Evolutionary conservation across 352 stramenopile species (phyloP).

Genomic region (Phytophthora megakarya): DNA sequence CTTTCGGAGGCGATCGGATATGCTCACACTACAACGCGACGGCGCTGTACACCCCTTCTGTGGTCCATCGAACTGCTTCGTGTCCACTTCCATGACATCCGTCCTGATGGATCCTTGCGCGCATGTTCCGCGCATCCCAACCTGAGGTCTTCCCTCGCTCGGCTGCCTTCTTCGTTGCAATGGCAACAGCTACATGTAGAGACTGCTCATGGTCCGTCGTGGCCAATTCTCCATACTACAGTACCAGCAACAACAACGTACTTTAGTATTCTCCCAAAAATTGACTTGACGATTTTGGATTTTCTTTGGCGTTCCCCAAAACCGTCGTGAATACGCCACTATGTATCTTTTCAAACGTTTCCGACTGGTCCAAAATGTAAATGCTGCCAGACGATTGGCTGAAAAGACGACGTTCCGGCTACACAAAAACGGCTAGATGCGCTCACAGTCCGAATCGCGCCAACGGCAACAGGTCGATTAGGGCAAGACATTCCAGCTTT

Average conservation of each 20-base stretch:
- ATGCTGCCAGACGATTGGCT: neutral
- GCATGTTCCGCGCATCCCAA: conserved; percentile 37
- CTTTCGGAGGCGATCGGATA: conserved; percentile 28
- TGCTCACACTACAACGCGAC: conserved; percentile 28
- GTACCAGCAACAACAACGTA: neutral
- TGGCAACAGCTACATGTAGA: conserved; percentile 14
- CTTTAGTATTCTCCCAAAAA: conserved; percentile 8
- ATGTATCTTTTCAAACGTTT: conserved; percentile 12
- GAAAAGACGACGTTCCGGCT: conserved; percentile 9
- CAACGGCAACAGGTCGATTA: conserved; percentile 21
- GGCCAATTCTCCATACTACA: conserved; percentile 10
- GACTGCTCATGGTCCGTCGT: conserved; percentile 33
- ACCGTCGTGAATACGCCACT: conserved; percentile 5
- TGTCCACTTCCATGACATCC: conserved; percentile 18
- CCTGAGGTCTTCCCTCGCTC: conserved; percentile 16
- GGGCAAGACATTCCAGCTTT: conserved; percentile 10
- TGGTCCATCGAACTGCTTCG: neutral
- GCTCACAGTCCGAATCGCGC: conserved; percentile 31
- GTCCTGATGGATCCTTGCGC: conserved; percentile 33
- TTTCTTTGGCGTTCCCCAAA: conserved; percentile 23
- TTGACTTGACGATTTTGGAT: conserved; percentile 19
- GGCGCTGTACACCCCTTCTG: conserved; percentile 23
- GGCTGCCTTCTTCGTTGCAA: conserved; percentile 7
- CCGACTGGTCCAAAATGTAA: neutral
- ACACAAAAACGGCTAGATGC: conserved; percentile 23